These are phyloP conservation scores for Hydnomerulius pinastri DNA, from an alignment of 768 basidiomycete species.

Conservation along the genomic window DNA sequence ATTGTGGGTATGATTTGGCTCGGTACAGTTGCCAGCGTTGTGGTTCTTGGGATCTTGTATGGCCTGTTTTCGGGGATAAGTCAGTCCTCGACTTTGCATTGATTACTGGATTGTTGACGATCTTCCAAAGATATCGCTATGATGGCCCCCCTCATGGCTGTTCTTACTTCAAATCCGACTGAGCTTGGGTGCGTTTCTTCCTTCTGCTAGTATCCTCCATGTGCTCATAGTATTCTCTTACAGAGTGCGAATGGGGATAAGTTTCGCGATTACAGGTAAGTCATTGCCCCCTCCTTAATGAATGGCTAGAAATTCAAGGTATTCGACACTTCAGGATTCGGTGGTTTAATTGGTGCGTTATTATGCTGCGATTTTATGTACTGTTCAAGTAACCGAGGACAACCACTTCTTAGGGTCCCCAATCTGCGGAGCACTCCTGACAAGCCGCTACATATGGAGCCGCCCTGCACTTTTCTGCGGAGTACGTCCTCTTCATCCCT, in stretches of 20 bases:
- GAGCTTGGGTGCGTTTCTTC: slow-evolving; percentile 49
- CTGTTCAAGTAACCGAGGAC: not conserved
- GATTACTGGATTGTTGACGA: not conserved
- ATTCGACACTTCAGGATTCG: slow-evolving; percentile 19
- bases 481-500: slow-evolving; percentile 21
- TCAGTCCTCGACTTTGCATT: slow-evolving; percentile 17
- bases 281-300: not conserved
- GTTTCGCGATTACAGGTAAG: slow-evolving; percentile 45
- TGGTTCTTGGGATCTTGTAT: slow-evolving; percentile 46
- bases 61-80: slow-evolving; percentile 51
- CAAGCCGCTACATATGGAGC: slow-evolving; percentile 55
- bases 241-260: slow-evolving; percentile 46
- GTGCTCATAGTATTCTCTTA: not conserved
- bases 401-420: slow-evolving; percentile 45
- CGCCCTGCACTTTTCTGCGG: slow-evolving; percentile 55
- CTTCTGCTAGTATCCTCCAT: slow-evolving; percentile 4
- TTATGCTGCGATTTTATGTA: not conserved
- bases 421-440: slow-evolving; percentile 56
- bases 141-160: slow-evolving; percentile 46
- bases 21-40: slow-evolving; percentile 36
- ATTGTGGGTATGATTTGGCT: slow-evolving; percentile 49
- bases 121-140: slow-evolving; percentile 34
- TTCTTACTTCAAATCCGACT: slow-evolving; percentile 44
- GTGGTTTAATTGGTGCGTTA: slow-evolving; percentile 21
- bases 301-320: not conserved